Base-by-base conservation (phyloP, 257 asterid genomes). In the Linaria vulgaris region DNA sequence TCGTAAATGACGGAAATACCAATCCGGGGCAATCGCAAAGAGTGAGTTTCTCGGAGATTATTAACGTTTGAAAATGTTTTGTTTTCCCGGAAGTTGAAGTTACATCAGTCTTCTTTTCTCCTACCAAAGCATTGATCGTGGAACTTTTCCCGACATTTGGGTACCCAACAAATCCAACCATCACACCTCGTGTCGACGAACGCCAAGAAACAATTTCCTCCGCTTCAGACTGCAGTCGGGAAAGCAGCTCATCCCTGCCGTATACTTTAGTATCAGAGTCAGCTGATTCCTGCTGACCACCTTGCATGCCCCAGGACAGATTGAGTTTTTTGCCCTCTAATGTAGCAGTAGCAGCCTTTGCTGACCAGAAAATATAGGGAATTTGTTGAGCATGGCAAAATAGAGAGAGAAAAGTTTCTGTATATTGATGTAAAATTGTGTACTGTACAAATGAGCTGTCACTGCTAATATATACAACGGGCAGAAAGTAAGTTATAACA, bases 111-210 rank as follows among this genome's bases (percentile, higher is more conserved):
- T 78, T 75, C 69, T 94, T 94, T 75, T 68, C 97, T 39, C 99
- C 99, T 6, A 94, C 97, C 77, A 94, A 77, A 62, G 97, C 99
- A 63, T 94, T 94, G 69, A 94, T 94, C 0, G 99, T 94, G 31
- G 99, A 94, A 68, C 99, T 94, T 76, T 94, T 94, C n/a, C 99
- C 99, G 0, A 94, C 99, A 53, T 94, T 94, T 20, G 99, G 99
- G 74, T 94, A 94, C 37, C 99, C 99, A 12, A 94, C 99, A 61
- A 94, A 94, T 48, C 99, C 99, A 38, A 94, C 96, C 19, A 76
- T 80, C 47, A 85, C 99, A 60, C 78, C 63, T 23, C 60, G 78
- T 19, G 80, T 23, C 15, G 61, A 59, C 14, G 27, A 37, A 34
- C 56, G 70, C 51, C 47, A 77, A 9, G 43, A 79, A 69, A 76